These are phyloP conservation scores for Nepenthes mirabilis DNA, from an alignment of 148 eudicot species.

Conservation along the genomic window DNA sequence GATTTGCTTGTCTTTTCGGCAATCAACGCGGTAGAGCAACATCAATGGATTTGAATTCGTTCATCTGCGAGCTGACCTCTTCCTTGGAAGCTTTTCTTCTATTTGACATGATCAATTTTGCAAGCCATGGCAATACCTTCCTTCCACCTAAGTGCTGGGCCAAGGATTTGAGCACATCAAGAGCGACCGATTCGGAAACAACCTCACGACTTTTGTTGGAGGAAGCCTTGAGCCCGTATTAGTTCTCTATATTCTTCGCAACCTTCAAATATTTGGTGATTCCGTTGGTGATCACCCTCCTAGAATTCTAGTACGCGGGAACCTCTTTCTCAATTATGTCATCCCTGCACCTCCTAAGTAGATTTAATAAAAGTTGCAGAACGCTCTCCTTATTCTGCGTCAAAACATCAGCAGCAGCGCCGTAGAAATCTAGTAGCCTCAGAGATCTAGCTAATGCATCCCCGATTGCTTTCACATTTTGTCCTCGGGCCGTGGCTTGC, in stretches of 20 bases:
- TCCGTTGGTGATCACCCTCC: constrained; percentile 1
- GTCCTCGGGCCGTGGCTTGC: background rate
- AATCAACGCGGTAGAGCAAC: background rate
- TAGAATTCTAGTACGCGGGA: background rate
- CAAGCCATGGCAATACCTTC: background rate
- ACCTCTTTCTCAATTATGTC: background rate
- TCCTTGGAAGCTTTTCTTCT: background rate
- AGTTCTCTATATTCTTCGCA: background rate
- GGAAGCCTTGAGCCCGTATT: background rate
- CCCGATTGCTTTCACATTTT: background rate
- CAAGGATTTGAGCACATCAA: background rate
- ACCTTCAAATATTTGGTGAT: background rate
- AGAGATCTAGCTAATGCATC: background rate
- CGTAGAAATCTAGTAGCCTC: background rate
- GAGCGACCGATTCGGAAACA: background rate
- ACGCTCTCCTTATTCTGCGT: background rate
- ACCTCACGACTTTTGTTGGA: background rate
- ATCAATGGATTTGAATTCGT: background rate
- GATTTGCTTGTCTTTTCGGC: background rate
- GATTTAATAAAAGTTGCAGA: background rate
- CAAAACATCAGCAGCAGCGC: background rate
- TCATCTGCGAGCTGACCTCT: background rate
- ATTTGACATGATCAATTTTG: background rate
- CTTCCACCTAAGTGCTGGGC: background rate
- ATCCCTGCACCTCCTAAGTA: background rate